Base-by-base conservation (phyloP, 768 basidiomycete species). In the Lepiota venenata region DNA sequence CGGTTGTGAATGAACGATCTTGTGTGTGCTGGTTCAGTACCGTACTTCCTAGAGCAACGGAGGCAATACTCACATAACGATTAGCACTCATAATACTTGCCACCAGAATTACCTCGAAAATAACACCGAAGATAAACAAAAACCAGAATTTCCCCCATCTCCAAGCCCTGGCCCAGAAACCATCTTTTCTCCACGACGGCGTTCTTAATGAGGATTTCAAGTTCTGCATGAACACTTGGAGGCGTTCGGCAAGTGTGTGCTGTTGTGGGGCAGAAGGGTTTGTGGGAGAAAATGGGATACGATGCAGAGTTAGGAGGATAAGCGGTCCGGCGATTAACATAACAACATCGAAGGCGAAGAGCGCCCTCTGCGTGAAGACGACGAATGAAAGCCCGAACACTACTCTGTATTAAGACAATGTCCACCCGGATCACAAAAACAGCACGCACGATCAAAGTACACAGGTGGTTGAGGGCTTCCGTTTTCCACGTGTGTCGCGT, bases 361-460 rank as follows among this genome's bases (percentile, higher is more conserved):
- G 56, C 2, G 73, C 55, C 22, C 66, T 61, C n/a, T 80, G 66
- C 1, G 82, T 67, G 56, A 88, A 76, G 0, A 84, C 61, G 5
- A 87, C 58, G 55, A 88, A 63, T 16, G 71, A 57, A 1, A 61
- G 55, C 43, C 76, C 79, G 48, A 86, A 81, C 21, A 88, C 87
- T 87, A 58, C 18, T 12, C 37, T 29, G 43, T 29, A 50, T n/a
- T 41, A 15, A 35, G 29, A 32, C 10, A 29, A 5, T 32, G 32
- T 21, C 20, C 14, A 36, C 11, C 25, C 15, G 16, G 25, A 32
- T 8, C 12, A 38, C 22, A 25, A 47, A 45, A 25, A 14, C 39
- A 22, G 55, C 9, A 60, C 83, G 63, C 59, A 89, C 88, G 39
- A 58, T 89, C 88, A 58, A 89, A 88, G 66, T 85, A 88, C 3